Percentiles rank a stretch among this genome's conserved stretches.
These are phyloP conservation scores for Neolentinus lepideus DNA, from an alignment of 1,284 basidiomycete genomes.

Conservation along the genomic window DNA sequence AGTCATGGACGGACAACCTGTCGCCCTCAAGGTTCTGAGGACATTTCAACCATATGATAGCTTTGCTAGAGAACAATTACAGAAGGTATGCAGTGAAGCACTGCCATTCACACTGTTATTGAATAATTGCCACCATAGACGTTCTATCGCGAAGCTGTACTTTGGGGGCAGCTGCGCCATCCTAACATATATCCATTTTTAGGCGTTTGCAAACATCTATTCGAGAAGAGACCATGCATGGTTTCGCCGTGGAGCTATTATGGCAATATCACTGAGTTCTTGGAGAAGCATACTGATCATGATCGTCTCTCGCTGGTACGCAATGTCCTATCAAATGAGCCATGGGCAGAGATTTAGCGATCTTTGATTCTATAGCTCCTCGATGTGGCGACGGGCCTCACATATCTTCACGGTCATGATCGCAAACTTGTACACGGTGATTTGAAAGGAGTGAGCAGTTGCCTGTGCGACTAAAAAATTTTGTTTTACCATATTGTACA, in stretches of 20 bases:
- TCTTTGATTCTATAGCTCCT: neutral
- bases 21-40: neutral
- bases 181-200: conserved; percentile 1
- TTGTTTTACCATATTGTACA: neutral
- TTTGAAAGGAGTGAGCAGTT: neutral
- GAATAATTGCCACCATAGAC: neutral
- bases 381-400: neutral
- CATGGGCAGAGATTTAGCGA: too few relatives aligned
- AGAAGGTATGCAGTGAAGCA: neutral
- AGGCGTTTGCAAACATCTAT: neutral
- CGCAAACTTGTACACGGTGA: neutral
- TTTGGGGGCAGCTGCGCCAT: conserved; percentile 4
- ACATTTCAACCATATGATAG: neutral
- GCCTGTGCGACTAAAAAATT: too few relatives aligned
- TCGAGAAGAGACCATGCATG: neutral
- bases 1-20: neutral
- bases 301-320: neutral
- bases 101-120: neutral
- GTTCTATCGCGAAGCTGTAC: neutral
- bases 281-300: neutral
- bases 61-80: neutral
- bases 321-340: too few relatives aligned
- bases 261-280: neutral
- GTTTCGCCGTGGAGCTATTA: neutral
- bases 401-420: neutral